These are phyloP conservation scores for Trichoderma asperelloides DNA, from an alignment of 495 filamentous ascomycete species.

Conservation along the genomic window DNA sequence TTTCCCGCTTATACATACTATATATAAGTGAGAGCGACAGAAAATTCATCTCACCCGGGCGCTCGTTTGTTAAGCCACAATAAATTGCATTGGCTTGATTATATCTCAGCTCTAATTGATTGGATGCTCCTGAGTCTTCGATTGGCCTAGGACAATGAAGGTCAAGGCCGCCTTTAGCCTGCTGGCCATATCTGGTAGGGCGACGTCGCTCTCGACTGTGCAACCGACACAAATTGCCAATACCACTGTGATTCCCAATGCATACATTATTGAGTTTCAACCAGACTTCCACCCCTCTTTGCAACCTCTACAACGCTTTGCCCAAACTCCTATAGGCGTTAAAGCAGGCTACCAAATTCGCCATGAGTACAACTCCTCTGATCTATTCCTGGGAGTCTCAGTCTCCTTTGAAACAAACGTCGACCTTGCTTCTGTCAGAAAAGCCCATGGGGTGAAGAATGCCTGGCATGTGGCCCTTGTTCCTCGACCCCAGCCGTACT, in stretches of 20 bases:
- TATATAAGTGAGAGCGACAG: no score
- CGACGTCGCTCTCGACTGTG: no score
- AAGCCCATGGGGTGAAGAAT: background rate
- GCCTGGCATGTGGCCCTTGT: background rate
- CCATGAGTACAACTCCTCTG: background rate
- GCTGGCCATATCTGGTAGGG: no score
- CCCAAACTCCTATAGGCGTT: background rate
- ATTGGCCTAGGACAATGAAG: no score
- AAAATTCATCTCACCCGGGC: no score
- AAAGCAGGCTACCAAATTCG: background rate
- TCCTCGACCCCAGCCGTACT: background rate
- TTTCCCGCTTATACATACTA: no score
- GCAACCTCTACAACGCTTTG: background rate
- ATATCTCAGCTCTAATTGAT: no score
- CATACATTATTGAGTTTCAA: background rate
- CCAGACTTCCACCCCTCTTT: background rate
- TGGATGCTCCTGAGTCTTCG: no score
- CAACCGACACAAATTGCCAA: background rate
- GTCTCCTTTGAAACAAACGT: background rate
- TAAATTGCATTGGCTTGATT: no score
- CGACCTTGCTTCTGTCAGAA: background rate
- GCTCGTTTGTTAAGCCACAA: no score
- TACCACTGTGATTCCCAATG: background rate
- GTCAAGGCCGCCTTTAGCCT: no score
- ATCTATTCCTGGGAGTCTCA: background rate